Conservation (phyloP, 2,329 filamentous ascomycete species). For the Nothopassalora personata region DNA sequence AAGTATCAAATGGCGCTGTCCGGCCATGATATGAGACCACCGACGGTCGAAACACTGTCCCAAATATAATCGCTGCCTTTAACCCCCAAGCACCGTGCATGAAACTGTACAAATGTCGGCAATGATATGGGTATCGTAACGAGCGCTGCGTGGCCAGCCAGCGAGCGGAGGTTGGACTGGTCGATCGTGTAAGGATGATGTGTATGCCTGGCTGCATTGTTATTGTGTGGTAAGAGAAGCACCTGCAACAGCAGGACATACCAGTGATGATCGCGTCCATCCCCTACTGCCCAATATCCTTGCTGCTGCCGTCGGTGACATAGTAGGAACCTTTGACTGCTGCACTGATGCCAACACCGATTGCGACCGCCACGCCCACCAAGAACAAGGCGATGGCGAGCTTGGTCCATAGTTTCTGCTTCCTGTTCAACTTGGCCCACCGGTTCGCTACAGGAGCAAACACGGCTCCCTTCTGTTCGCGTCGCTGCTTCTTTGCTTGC, state of each 20-base stretch:
- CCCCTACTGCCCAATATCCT: constrained; percentile 8
- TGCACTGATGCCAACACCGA: constrained; percentile 46
- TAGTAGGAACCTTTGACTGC: constrained; percentile 47
- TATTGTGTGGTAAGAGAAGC: not conserved
- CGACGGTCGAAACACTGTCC: not conserved
- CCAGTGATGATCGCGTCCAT: not conserved
- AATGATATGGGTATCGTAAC: not conserved
- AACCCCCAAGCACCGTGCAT: not conserved
- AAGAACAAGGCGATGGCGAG: constrained; percentile 43
- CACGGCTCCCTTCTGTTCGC: constrained; percentile 30
- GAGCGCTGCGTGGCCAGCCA: not conserved
- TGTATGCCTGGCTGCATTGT: not conserved
- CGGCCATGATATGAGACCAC: not conserved
- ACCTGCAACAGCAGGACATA: not conserved
- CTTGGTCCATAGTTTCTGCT: constrained; percentile 42
- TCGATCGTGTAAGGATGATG: not conserved
- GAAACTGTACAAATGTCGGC: constrained; percentile 1
- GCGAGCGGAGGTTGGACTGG: not conserved
- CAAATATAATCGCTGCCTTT: not conserved
- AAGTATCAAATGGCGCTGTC: not conserved
- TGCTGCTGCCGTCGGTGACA: constrained; percentile 32
- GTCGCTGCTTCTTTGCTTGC: constrained; percentile 32
- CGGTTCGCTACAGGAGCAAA: constrained; percentile 21
- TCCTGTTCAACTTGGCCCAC: constrained; percentile 39
- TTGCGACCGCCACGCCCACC: constrained; percentile 42